Percentiles rank a stretch among this genome's conserved stretches.
phyloP scores from a whole-genome alignment of 352 stramenopile species.

The Globisporangium mamillatum region DNA sequence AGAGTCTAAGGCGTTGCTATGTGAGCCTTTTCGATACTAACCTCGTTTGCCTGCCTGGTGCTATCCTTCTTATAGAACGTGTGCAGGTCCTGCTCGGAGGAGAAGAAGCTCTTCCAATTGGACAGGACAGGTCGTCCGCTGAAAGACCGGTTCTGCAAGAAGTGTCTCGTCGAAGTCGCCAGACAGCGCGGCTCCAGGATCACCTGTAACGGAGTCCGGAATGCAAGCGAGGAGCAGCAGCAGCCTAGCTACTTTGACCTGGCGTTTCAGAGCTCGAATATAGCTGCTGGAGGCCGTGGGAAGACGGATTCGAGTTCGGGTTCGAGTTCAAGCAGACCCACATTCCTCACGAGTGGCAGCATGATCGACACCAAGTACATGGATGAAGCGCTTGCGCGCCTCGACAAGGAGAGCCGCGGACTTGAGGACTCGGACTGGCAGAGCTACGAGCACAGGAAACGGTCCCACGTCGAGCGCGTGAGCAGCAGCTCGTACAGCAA shows the following conservation, averaged over 20 bases:
- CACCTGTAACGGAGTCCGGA: slow-evolving; percentile 1
- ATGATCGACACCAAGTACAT: slow-evolving; percentile 9
- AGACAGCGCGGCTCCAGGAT: slow-evolving; percentile 13
- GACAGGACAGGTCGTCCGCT: slow-evolving; percentile 35
- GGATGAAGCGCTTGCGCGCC: not conserved
- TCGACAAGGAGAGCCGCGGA: not conserved
- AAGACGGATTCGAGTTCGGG: not conserved
- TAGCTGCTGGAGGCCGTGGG: not conserved
- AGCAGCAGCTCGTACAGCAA: slow-evolving; percentile 3
- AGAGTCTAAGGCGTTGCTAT: no score
- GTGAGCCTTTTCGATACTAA: no score
- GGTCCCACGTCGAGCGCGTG: not conserved
- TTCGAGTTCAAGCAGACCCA: not conserved
- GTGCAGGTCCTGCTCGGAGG: slow-evolving; percentile 48
- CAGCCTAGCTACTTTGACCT: slow-evolving; percentile 20
- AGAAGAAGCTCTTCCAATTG: slow-evolving; percentile 44
- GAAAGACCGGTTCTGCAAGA: slow-evolving; percentile 45
- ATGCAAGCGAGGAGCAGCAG: not conserved
- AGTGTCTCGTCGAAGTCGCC: slow-evolving; percentile 29
- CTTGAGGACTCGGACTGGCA: slow-evolving; percentile 5
- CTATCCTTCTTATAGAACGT: slow-evolving; percentile 27
- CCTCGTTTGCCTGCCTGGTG: not conserved
- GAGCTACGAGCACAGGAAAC: not conserved
- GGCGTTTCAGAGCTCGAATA: slow-evolving; percentile 3
- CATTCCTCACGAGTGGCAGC: slow-evolving; percentile 20